These are phyloP conservation scores for Thymus mandschuricus DNA, from an alignment of 257 asterid genomes.

Conservation along the genomic window DNA sequence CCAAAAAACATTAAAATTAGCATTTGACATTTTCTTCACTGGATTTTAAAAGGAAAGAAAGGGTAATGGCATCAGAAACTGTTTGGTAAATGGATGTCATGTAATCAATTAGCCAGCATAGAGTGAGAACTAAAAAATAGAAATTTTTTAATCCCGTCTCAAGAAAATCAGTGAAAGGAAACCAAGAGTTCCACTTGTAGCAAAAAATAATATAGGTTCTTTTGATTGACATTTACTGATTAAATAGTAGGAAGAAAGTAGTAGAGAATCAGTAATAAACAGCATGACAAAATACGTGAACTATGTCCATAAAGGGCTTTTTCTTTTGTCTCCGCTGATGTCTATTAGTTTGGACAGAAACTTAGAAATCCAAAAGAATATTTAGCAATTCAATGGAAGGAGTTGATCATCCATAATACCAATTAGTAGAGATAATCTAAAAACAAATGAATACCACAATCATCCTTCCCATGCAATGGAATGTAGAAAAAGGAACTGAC, in stretches of 20 bases:
- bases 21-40: slow-evolving; percentile 11
- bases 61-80: slow-evolving; percentile 13
- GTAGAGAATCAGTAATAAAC: slow-evolving; percentile 4
- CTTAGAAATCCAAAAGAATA: too few species aligned
- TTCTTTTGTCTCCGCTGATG: background rate
- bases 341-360: background rate
- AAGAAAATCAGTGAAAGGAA: background rate
- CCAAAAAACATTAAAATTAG: slow-evolving; percentile 44
- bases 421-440: background rate
- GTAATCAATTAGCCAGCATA: slow-evolving; percentile 18
- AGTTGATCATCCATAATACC: slow-evolving; percentile 6
- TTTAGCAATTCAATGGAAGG: background rate
- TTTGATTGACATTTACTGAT: background rate
- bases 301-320: background rate
- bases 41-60: slow-evolving; percentile 4
- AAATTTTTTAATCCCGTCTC: slow-evolving; percentile 3
- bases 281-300: background rate
- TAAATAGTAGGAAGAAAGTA: background rate
- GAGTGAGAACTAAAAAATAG: background rate
- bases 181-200: too few species aligned
- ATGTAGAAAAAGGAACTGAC: slow-evolving; percentile 13
- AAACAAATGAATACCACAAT: background rate
- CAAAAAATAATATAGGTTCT: background rate
- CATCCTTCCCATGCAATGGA: slow-evolving; percentile 3
- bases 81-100: background rate